Percentiles rank a stretch among this genome's conserved stretches.
Evolutionary conservation across 495 filamentous ascomycete genomes (phyloP).

Genomic region (Podospora fimiseda): DNA sequence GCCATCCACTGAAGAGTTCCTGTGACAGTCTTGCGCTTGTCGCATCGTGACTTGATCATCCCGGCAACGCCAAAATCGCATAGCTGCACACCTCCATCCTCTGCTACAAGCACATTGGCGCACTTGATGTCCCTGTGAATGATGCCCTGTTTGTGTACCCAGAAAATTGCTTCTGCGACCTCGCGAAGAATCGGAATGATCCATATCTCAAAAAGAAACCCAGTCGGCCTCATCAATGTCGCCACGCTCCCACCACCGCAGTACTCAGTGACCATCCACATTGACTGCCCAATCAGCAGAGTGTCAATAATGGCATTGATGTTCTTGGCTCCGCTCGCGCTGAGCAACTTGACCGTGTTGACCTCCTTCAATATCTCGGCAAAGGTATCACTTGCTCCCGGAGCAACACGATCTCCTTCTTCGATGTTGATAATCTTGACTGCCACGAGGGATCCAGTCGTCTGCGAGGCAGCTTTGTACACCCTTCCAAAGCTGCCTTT

Average conservation of each 20-base stretch:
- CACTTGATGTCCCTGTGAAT: conserved; percentile 97
- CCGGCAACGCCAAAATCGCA: conserved; percentile 96
- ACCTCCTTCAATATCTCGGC: conserved; percentile 85
- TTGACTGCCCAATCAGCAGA: conserved; percentile 72
- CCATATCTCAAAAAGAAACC: conserved; percentile 77
- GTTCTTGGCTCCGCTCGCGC: conserved; percentile 77
- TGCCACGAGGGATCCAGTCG: conserved; percentile 63
- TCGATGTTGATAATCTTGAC: conserved; percentile 98
- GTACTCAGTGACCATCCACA: conserved; percentile 96
- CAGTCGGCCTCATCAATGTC: conserved; percentile 63
- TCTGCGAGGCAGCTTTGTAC: conserved; percentile 66
- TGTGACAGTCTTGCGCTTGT: conserved; percentile 88
- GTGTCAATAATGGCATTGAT: conserved; percentile 88
- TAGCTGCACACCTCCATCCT: conserved; percentile 78
- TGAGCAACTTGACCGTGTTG: conserved; percentile 73
- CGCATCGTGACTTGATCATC: conserved; percentile 69
- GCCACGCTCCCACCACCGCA: conserved; percentile 93
- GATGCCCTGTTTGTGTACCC: conserved; percentile 84
- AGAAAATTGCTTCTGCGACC: conserved; percentile 73
- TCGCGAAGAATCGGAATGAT: conserved; percentile 87
- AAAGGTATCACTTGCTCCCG: conserved; percentile 70
- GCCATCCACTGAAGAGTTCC: conserved; percentile 98
- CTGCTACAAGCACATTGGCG: conserved; percentile 85
- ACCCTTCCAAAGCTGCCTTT: conserved; percentile 97
- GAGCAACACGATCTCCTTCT: conserved; percentile 66